Evolutionary conservation across 768 basidiomycete species (phyloP), one percentile per base, ranked within the genome.

Genomic region (Boletus vermiculosoides): DNA sequence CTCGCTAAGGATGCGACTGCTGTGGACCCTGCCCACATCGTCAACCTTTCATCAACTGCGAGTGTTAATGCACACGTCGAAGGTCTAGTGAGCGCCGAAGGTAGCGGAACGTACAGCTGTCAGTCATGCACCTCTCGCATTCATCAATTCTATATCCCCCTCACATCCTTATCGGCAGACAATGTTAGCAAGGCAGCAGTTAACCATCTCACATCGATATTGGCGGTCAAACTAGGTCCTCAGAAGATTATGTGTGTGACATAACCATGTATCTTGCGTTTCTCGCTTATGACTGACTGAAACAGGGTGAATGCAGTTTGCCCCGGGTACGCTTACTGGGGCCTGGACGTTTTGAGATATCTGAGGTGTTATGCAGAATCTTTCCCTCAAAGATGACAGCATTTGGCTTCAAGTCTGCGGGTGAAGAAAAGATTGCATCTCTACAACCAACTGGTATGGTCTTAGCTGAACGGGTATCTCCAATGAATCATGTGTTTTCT

Each of bases 371-470:
- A 16, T 34, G 5, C 60, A 87, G 87, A 2, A 73, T 91, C 13
- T 94, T 90, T 74, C 89, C 88, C 0, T 88, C 87, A 45, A 91
- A 87, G 74, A 92, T 94, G 90, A 92, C 91, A 1, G 83, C 87
- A 0, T 90, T 76, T 49, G 87, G 84, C 4, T 73, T 90, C 61
- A 81, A 83, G 62, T 77, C 67, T 2, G 71, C 71, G 3, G 85
- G 87, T 8, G 81, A 82, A 56, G 79, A 81, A 23, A 72, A 64
- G 9, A 79, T 89, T 56, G 77, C 75, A 39, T 66, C 76, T 1
- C 66, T 63, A 18, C 88, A 91, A 57, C 90, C 89, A 23, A 84
- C 84, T 65, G 87, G 89, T 85, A 62, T 13, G 71, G 59, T n/a
- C 28, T 54, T 22, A 1, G 30, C 25, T 41, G 12, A 31, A 33